Evolutionary conservation across 768 basidiomycete genomes (phyloP).

Genomic region (Tulasnella sp.): DNA sequence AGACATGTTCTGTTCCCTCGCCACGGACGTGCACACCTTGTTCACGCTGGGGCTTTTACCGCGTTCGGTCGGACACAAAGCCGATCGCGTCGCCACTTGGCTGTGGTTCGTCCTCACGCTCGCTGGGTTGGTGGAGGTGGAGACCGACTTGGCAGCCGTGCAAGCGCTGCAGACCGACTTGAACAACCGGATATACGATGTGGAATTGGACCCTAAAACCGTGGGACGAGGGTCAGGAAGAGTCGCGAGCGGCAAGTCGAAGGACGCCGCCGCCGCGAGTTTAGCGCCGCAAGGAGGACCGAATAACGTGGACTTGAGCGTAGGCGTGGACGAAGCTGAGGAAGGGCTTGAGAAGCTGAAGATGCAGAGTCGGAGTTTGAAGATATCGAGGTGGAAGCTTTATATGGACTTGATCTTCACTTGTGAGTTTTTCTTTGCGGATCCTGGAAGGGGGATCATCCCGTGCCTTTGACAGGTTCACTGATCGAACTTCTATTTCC

Average conservation of each 20-base stretch:
- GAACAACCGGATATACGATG: conserved; percentile 37
- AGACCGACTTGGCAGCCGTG: conserved; percentile 75
- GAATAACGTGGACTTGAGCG: conserved; percentile 35
- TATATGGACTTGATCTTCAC: conserved; percentile 87
- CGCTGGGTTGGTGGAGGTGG: conserved; percentile 81
- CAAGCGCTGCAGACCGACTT: conserved; percentile 60
- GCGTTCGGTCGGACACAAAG: conserved; percentile 64
- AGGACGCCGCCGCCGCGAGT: conserved; percentile 17
- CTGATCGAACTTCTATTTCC: conserved; percentile 10
- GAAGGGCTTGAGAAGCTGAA: conserved; percentile 57
- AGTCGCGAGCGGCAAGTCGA: conserved; percentile 47
- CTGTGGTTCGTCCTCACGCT: conserved; percentile 83
- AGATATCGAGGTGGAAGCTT: conserved; percentile 68
- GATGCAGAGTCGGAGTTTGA: conserved; percentile 77
- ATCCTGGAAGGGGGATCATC: background rate
- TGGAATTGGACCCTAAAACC: conserved; percentile 32
- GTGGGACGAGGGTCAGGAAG: conserved; percentile 37
- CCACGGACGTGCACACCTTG: conserved; percentile 82
- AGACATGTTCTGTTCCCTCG: conserved; percentile 70
- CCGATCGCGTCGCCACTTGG: conserved; percentile 78
- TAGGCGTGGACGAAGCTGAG: conserved; percentile 55
- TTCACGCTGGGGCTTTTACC: conserved; percentile 59
- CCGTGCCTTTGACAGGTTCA: conserved; percentile 38
- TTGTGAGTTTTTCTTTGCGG: conserved; percentile 56
- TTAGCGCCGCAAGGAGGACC: conserved; percentile 15